A percentile compares a stretch with the other conserved stretches of the same genome.
Conservation (phyloP, 495 filamentous ascomycete species). For the Aspergillus homomorphus region DNA sequence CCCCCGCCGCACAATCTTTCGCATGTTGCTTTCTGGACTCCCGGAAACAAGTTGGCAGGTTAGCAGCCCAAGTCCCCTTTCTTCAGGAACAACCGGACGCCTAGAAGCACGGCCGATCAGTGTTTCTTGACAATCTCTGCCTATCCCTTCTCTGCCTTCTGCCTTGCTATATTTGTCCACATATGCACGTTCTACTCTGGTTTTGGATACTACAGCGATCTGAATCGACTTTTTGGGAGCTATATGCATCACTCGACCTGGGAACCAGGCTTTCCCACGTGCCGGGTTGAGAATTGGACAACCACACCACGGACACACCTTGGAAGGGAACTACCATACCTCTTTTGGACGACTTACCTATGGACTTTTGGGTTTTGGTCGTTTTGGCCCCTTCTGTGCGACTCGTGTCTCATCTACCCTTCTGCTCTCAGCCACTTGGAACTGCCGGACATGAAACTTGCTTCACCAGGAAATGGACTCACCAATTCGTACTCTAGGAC, state of each 20-base stretch:
- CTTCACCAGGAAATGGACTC: conserved; percentile 41
- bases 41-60: conserved; percentile 99
- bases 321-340: conserved; percentile 11
- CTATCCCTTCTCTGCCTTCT: conserved; percentile 20
- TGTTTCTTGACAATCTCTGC: conserved; percentile 14
- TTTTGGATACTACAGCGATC: not conserved
- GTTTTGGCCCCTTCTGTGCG: conserved; percentile 5
- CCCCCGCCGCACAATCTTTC: conserved; percentile 87
- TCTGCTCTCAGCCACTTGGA: conserved; percentile 17
- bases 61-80: conserved; percentile 69
- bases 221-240: conserved; percentile 19
- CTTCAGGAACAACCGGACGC: conserved; percentile 37
- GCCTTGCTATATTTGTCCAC: conserved; percentile 10
- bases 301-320: too few relatives aligned
- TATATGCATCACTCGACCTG: not conserved
- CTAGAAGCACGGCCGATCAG: conserved; percentile 18
- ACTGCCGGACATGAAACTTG: conserved; percentile 26
- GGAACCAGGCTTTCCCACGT: not conserved
- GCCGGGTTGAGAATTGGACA: not conserved
- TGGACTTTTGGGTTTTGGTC: conserved; percentile 6
- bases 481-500: conserved; percentile 62
- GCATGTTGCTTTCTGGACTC: conserved; percentile 97
- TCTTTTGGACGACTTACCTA: not conserved
- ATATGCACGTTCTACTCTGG: not conserved
- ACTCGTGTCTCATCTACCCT: not conserved